Evolutionary conservation across 176 grass and related monocot genomes (phyloP).

Genomic region (Raddia guianensis): DNA sequence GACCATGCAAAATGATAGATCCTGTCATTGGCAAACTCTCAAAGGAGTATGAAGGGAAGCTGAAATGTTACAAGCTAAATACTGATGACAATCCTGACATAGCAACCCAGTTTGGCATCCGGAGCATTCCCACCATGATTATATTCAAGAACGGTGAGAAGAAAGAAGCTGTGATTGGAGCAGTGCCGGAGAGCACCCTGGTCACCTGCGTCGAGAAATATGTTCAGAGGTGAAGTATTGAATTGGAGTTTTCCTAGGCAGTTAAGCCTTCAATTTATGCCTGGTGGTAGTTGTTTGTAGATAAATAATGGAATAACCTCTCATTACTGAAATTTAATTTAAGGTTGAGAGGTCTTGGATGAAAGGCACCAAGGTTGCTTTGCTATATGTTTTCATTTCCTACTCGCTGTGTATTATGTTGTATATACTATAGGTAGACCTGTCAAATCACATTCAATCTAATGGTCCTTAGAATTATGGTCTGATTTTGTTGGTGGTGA

Average conservation of each 20-base stretch:
- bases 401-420: constrained; percentile 12
- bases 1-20: constrained; percentile 77
- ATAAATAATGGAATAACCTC: constrained; percentile 38
- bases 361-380: constrained; percentile 12
- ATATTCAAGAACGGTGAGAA: constrained; percentile 82
- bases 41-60: constrained; percentile 66
- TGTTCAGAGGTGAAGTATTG: constrained; percentile 36
- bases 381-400: constrained; percentile 12
- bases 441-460: background rate
- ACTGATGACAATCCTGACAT: constrained; percentile 67
- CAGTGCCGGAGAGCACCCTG: constrained; percentile 66
- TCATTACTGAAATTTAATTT: constrained; percentile 31
- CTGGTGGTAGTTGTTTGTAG: constrained; percentile 36
- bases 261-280: background rate
- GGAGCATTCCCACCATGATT: constrained; percentile 79
- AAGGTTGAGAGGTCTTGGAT: constrained; percentile 17
- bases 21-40: constrained; percentile 69
- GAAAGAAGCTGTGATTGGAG: constrained; percentile 71
- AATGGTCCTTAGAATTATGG: background rate
- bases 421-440: constrained; percentile 2
- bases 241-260: constrained; percentile 5
- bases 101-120: constrained; percentile 61
- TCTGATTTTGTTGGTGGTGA: background rate
- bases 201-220: constrained; percentile 53
- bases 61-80: constrained; percentile 78